These are phyloP conservation scores for Mycena floridula DNA, from an alignment of 768 basidiomycete species.

Conservation along the genomic window DNA sequence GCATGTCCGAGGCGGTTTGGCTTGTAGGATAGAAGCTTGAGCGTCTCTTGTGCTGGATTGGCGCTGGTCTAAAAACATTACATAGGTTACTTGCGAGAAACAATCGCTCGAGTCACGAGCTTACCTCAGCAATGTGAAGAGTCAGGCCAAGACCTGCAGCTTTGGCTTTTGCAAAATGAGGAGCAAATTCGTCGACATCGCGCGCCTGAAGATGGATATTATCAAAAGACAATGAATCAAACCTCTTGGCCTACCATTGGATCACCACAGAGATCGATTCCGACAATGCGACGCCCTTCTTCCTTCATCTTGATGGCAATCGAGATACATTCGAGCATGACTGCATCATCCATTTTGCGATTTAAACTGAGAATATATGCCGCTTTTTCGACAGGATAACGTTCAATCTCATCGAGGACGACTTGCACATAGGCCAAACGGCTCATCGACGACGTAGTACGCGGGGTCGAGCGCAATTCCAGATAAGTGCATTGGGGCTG, in stretches of 20 bases:
- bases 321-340: conserved; percentile 49
- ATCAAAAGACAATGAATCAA: not conserved
- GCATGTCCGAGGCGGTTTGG: conserved; percentile 77
- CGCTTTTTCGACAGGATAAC: conserved; percentile 42
- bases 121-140: conserved; percentile 80
- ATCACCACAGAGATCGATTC: conserved; percentile 78
- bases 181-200: conserved; percentile 43
- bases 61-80: conserved; percentile 29
- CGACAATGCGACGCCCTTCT: conserved; percentile 61
- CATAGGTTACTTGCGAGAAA: not conserved
- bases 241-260: conserved; percentile 33
- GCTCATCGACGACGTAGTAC: conserved; percentile 50
- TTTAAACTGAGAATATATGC: conserved; percentile 76
- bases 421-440: conserved; percentile 54
- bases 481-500: conserved; percentile 61
- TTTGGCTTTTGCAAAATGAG: conserved; percentile 48
- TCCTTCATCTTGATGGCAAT: conserved; percentile 48
- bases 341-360: conserved; percentile 50
- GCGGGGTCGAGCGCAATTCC: conserved; percentile 81
- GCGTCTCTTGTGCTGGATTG: conserved; percentile 53
- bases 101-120: not conserved
- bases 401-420: conserved; percentile 60
- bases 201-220: conserved; percentile 31
- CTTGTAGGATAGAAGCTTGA: conserved; percentile 49
- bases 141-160: conserved; percentile 65